These are phyloP conservation scores for Paulinella micropora DNA, from an alignment of 78 protist genomes.

Conservation along the genomic window DNA sequence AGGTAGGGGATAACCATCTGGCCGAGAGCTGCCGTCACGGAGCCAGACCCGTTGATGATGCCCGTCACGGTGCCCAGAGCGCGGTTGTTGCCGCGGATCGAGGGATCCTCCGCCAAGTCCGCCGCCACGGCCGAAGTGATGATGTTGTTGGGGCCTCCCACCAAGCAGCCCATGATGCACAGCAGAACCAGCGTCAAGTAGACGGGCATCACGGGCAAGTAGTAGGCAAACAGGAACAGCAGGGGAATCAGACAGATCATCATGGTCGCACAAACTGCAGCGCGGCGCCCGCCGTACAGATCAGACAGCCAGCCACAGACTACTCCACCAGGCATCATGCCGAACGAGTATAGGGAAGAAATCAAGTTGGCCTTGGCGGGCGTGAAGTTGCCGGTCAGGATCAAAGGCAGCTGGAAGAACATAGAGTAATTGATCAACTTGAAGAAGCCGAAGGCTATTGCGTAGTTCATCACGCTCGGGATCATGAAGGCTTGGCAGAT, in stretches of 20 bases:
- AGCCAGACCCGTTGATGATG: constrained; percentile 9
- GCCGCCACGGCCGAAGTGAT: constrained; percentile 15
- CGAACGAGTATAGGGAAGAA: background rate
- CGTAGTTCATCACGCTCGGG: background rate
- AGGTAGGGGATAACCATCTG: no score
- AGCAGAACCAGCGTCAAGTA: no score
- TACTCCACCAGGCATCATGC: background rate
- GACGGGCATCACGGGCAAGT: background rate
- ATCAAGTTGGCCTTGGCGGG: background rate
- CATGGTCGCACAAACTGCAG: no score
- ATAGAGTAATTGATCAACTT: constrained; percentile 3
- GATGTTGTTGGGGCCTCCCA: constrained; percentile 14
- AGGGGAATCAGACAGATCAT: no score
- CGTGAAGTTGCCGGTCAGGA: background rate
- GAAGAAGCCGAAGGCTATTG: background rate
- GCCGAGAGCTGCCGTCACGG: background rate
- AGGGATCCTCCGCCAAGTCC: constrained; percentile 1
- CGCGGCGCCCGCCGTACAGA: background rate
- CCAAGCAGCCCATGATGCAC: no score
- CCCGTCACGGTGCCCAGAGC: constrained; percentile 6
- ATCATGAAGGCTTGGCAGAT: background rate
- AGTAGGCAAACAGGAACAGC: background rate
- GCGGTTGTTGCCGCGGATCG: constrained; percentile 6
- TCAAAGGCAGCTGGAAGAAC: constrained; percentile 10
- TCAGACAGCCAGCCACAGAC: constrained; percentile 4